Evolutionary conservation across 345 rosid species (phyloP).

Genomic region (Euphorbia pulcherrima): DNA sequence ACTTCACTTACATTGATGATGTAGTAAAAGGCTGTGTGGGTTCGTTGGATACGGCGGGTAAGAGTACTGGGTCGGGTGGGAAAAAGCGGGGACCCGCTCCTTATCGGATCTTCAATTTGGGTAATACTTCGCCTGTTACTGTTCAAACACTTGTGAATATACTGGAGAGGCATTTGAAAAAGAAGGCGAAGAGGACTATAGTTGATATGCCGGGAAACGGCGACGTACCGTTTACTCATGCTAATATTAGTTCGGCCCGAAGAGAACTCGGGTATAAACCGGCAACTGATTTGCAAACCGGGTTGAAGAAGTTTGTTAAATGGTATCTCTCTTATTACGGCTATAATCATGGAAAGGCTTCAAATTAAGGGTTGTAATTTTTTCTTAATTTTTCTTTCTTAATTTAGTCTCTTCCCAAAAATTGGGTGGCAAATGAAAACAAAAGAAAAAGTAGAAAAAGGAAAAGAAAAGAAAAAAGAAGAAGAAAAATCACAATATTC

Average conservation of each 20-base stretch:
- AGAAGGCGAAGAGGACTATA: slow-evolving; percentile 15
- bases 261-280: slow-evolving; percentile 26
- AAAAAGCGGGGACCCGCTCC: slow-evolving; percentile 36
- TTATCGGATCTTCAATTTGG: slow-evolving; percentile 32
- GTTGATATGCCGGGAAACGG: slow-evolving; percentile 31
- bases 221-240: slow-evolving; percentile 29
- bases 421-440: background rate
- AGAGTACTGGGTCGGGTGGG: slow-evolving; percentile 38
- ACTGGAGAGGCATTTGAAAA: slow-evolving; percentile 24
- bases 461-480: too few species aligned
- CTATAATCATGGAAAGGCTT: slow-evolving; percentile 24
- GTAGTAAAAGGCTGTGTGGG: slow-evolving; percentile 36
- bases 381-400: background rate
- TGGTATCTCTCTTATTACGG: slow-evolving; percentile 27
- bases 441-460: background rate
- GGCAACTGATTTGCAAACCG: slow-evolving; percentile 27
- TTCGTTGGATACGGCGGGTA: slow-evolving; percentile 33
- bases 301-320: slow-evolving; percentile 26
- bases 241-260: slow-evolving; percentile 20
- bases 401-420: background rate
- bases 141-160: slow-evolving; percentile 21
- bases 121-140: slow-evolving; percentile 27
- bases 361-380: slow-evolving; percentile 4
- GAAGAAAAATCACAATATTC: slow-evolving; percentile 4
- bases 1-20: slow-evolving; percentile 39